These are phyloP conservation scores for Melampsora larici-populina DNA, from an alignment of 1,284 basidiomycete species.

Conservation along the genomic window DNA sequence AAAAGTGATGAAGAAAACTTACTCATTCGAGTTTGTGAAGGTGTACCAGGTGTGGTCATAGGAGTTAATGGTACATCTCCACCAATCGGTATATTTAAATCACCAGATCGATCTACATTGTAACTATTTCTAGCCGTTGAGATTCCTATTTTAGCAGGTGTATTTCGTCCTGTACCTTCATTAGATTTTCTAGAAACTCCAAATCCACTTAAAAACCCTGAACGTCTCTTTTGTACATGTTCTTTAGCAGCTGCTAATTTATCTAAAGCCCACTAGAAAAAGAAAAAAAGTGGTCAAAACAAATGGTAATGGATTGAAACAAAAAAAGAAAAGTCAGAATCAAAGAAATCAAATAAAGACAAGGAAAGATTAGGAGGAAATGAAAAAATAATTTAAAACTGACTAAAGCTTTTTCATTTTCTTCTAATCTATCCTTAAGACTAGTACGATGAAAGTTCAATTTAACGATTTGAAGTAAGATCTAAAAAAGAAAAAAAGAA, in stretches of 20 bases:
- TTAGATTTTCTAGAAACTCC: background rate
- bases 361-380: too few relatives aligned
- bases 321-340: background rate
- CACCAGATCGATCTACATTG: too few relatives aligned
- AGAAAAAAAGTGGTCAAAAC: too few relatives aligned
- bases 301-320: background rate
- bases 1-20: background rate
- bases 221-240: slow-evolving; percentile 2
- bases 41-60: background rate
- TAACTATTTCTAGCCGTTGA: slow-evolving; percentile 2
- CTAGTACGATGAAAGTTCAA: slow-evolving; percentile 41
- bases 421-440: slow-evolving; percentile 23
- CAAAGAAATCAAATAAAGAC: too few relatives aligned
- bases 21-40: background rate
- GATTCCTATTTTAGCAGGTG: slow-evolving; percentile 25
- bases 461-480: slow-evolving; percentile 36
- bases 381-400: background rate
- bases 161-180: slow-evolving; percentile 12
- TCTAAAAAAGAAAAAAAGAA: background rate
- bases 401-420: slow-evolving; percentile 39
- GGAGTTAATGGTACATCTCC: slow-evolving; percentile 17
- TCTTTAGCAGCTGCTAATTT: slow-evolving; percentile 46
- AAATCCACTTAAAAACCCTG: slow-evolving; percentile 14
- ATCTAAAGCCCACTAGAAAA: slow-evolving; percentile 44
- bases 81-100: too few relatives aligned